These are phyloP conservation scores for Starmerella riodocensis DNA, from an alignment of 805 yeast genomes.

Conservation along the genomic window DNA sequence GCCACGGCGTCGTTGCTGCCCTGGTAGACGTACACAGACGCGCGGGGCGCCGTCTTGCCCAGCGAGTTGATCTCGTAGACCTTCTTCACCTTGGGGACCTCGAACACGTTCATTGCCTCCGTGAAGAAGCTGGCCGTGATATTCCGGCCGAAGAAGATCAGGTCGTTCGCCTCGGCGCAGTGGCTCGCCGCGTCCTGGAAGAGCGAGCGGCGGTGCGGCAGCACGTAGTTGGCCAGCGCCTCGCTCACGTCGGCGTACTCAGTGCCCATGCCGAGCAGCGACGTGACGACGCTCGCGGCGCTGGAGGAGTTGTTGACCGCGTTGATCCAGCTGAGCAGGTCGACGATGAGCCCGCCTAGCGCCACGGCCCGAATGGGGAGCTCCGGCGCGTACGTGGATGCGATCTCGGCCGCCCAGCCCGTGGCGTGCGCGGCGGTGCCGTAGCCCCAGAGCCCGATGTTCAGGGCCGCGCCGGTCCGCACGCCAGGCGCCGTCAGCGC, in stretches of 20 bases:
- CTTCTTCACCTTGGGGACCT: constrained; percentile 6
- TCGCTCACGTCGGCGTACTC: constrained; percentile 22
- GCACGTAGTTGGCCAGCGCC: constrained; percentile 9
- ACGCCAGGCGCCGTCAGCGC: constrained; percentile 9
- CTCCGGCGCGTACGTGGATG: constrained; percentile 21
- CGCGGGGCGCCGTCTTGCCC: constrained; percentile 20
- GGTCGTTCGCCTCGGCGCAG: constrained; percentile 15
- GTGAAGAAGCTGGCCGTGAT: constrained; percentile 14
- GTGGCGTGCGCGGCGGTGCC: constrained; percentile 23
- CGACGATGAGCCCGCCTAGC: constrained; percentile 20
- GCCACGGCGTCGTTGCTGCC: constrained; percentile 22
- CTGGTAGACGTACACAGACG: constrained; percentile 22
- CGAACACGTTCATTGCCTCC: constrained; percentile 15
- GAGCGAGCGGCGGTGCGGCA: constrained; percentile 10
- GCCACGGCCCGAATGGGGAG: constrained; percentile 19
- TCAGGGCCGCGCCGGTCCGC: constrained; percentile 10
- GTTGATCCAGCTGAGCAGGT: constrained; percentile 16
- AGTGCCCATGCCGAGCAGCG: constrained; percentile 22
- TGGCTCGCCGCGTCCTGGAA: constrained; percentile 12
- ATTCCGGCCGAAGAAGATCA: constrained; percentile 16
- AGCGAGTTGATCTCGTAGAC: constrained; percentile 18
- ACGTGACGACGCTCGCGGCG: constrained; percentile 21
- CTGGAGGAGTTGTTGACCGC: constrained; percentile 18
- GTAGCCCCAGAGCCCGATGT: constrained; percentile 23
- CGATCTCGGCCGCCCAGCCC: constrained; percentile 22